Percentiles rank a stretch among this genome's conserved stretches.
Evolutionary conservation across 2,329 filamentous ascomycete genomes (phyloP).

Genomic region (Fonsecaea pugnacius): DNA sequence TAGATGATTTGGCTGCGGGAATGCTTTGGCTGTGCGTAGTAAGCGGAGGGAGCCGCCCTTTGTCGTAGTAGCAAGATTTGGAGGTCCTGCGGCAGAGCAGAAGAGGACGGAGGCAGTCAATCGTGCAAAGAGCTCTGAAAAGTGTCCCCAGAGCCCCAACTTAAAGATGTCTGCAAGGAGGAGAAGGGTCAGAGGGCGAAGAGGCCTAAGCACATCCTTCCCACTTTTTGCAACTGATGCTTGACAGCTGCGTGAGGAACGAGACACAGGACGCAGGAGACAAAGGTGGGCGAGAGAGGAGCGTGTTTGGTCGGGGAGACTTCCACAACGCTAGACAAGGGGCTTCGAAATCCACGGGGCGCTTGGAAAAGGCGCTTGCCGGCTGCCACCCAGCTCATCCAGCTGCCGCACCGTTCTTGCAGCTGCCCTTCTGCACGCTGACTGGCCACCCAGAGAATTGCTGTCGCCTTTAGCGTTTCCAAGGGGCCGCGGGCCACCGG

Average conservation of each 20-base stretch:
- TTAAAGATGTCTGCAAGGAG: background rate
- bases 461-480: conserved; percentile 11
- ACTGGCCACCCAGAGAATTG: conserved; percentile 15
- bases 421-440: conserved; percentile 11
- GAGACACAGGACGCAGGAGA: conserved; percentile 1
- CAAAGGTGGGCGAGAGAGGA: background rate
- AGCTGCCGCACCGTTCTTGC: conserved; percentile 14
- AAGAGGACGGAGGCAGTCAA: background rate
- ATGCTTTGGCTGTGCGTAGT: conserved; percentile 10
- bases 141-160: background rate
- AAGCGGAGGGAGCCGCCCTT: conserved; percentile 16
- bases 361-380: conserved; percentile 28
- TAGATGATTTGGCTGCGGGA: conserved; percentile 3
- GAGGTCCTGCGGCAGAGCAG: background rate
- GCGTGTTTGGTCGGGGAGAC: conserved; percentile 8
- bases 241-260: conserved; percentile 16
- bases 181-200: background rate
- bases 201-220: conserved; percentile 14
- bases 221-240: conserved; percentile 4
- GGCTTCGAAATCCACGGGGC: conserved; percentile 6
- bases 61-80: background rate
- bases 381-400: conserved; percentile 12
- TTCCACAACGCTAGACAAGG: conserved; percentile 11
- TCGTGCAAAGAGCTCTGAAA: background rate
- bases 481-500: conserved; percentile 22